These are phyloP conservation scores for Aspergillus brunneoviolaceus DNA, from an alignment of 2,329 filamentous ascomycete genomes.

Conservation along the genomic window DNA sequence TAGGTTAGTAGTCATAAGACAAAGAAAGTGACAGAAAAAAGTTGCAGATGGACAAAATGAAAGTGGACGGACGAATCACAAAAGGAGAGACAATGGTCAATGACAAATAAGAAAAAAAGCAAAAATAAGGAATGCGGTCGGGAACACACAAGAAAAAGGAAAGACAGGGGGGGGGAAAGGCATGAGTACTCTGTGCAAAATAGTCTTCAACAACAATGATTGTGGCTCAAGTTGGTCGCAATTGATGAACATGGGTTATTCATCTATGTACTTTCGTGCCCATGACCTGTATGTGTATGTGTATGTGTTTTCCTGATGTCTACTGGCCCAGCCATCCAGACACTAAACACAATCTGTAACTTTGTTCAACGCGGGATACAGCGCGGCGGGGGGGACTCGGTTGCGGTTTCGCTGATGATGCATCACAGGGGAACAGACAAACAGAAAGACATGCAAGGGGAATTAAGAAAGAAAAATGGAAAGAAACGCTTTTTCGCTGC, in stretches of 20 bases:
- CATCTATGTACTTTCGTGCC: not conserved
- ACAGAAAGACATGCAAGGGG: not conserved
- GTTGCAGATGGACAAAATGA: not conserved
- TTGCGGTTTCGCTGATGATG: slow-evolving; percentile 5
- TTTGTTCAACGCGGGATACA: not conserved
- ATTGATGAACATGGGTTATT: not conserved
- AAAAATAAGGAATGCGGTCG: not conserved
- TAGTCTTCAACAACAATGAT: not conserved
- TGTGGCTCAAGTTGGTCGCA: not conserved
- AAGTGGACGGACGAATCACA: not conserved
- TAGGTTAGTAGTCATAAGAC: not conserved
- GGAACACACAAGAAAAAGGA: not conserved
- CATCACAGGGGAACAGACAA: not conserved
- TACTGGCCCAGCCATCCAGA: slow-evolving; percentile 8
- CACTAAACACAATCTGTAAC: not conserved
- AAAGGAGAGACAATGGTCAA: too few relatives aligned
- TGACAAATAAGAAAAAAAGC: not conserved
- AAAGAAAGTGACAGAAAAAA: not conserved
- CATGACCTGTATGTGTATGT: not conserved
- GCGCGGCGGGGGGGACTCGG: not conserved
- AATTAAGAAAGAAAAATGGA: not conserved
- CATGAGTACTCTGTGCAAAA: slow-evolving; percentile 6
- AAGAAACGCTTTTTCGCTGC: slow-evolving; percentile 8
- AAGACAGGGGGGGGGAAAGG: not conserved
- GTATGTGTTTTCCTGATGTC: not conserved